A percentile compares a stretch with the other conserved stretches of the same genome.
Conservation (phyloP, 257 asterid species). For the Thymus quinquecostatus region DNA sequence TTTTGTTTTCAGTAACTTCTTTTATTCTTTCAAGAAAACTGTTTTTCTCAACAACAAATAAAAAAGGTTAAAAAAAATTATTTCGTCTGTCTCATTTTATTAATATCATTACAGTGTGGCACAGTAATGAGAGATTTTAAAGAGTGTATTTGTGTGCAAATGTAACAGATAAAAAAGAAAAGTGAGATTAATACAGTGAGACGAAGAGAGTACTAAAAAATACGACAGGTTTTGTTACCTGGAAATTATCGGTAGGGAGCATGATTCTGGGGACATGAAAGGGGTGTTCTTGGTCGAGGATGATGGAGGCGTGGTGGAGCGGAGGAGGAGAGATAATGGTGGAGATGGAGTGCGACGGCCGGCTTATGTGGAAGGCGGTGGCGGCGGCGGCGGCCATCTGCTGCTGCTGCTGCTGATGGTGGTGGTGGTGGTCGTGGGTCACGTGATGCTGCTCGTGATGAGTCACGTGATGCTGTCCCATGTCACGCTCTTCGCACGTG, state of each 20-base stretch:
- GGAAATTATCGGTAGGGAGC: slow-evolving; percentile 66
- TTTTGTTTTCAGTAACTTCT: slow-evolving; percentile 13
- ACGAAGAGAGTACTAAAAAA: too few species aligned
- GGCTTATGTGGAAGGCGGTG: slow-evolving; percentile 67
- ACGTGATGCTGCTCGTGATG: slow-evolving; percentile 60
- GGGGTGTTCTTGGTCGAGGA: slow-evolving; percentile 73
- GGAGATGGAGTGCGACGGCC: slow-evolving; percentile 84
- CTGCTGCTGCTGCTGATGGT: slow-evolving; percentile 6
- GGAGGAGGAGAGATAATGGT: slow-evolving; percentile 75
- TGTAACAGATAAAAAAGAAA: too few species aligned
- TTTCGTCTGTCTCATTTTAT: too few species aligned
- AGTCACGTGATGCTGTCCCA: slow-evolving; percentile 58
- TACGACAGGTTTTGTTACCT: slow-evolving; percentile 40
- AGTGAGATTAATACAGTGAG: too few species aligned
- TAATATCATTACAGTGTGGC: too few species aligned
- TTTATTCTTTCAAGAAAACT: slow-evolving; percentile 5
- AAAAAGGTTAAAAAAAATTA: too few species aligned
- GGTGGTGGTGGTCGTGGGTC: slow-evolving; percentile 50
- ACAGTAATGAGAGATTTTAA: too few species aligned
- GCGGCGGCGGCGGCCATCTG: slow-evolving; percentile 41
- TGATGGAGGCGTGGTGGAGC: slow-evolving; percentile 68
- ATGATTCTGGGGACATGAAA: slow-evolving; percentile 69
- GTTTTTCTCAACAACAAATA: not conserved
- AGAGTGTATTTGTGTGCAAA: too few species aligned
- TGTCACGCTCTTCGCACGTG: slow-evolving; percentile 67